Evolutionary conservation across 176 grass and related monocot genomes (phyloP).

Genomic region (Ensete glaucum): DNA sequence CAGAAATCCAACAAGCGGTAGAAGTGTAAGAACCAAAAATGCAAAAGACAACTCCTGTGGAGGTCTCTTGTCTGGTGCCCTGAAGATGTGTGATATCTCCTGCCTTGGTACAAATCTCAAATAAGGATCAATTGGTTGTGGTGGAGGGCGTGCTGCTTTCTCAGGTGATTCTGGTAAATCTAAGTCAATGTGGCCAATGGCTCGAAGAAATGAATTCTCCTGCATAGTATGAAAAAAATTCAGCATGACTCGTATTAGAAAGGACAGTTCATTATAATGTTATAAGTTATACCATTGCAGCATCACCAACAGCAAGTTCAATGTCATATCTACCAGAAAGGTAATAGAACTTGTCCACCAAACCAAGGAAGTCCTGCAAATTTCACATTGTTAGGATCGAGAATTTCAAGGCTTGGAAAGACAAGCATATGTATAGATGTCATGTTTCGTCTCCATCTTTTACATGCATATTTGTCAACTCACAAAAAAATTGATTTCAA

Average conservation of each 20-base stretch:
- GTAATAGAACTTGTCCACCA: slow-evolving; percentile 95
- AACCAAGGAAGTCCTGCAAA: slow-evolving; percentile 71
- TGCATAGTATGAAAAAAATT: slow-evolving; percentile 23
- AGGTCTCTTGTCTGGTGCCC: slow-evolving; percentile 74
- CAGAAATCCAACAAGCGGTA: slow-evolving; percentile 83
- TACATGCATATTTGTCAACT: too few relatives aligned
- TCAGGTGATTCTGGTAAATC: slow-evolving; percentile 84
- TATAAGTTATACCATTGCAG: slow-evolving; percentile 55
- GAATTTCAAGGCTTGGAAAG: too few relatives aligned
- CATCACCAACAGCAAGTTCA: slow-evolving; percentile 78
- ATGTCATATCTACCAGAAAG: slow-evolving; percentile 88
- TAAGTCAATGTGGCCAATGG: slow-evolving; percentile 61
- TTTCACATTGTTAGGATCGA: too few relatives aligned
- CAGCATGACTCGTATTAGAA: background rate
- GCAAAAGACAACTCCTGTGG: slow-evolving; percentile 64
- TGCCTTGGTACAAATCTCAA: slow-evolving; percentile 58
- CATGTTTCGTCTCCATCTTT: too few relatives aligned
- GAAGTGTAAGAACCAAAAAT: slow-evolving; percentile 50
- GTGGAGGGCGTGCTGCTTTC: slow-evolving; percentile 61
- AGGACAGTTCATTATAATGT: background rate
- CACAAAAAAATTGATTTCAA: too few relatives aligned
- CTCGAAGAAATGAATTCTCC: slow-evolving; percentile 80
- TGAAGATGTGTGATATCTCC: slow-evolving; percentile 93
- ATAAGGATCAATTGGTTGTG: slow-evolving; percentile 54
- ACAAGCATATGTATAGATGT: too few relatives aligned